Evolutionary conservation across 768 basidiomycete species (phyloP).

Genomic region (Hygrophorus pudorinus): DNA sequence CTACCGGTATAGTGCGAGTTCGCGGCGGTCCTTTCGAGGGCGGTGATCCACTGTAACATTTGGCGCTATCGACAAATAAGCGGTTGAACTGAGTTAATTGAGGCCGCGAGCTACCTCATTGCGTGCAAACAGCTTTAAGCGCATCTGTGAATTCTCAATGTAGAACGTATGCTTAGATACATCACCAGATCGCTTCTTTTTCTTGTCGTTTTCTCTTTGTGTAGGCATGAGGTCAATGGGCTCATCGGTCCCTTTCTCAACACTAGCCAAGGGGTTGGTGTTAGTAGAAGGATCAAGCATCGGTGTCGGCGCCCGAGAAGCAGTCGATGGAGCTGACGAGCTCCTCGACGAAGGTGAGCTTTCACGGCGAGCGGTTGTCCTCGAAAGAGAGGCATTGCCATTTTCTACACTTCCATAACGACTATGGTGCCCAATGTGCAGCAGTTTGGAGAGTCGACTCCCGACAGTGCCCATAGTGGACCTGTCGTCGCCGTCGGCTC

Average conservation of each 20-base stretch:
- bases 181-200: constrained; percentile 40
- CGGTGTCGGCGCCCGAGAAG: constrained; percentile 36
- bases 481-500: constrained; percentile 15
- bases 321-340: constrained; percentile 27
- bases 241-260: constrained; percentile 16
- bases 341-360: constrained; percentile 26
- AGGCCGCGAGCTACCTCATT: constrained; percentile 52
- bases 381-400: not conserved
- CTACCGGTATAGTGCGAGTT: constrained; percentile 67
- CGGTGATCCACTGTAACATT: constrained; percentile 96
- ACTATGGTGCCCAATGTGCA: constrained; percentile 20
- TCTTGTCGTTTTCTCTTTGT: too few species aligned
- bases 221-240: constrained; percentile 24
- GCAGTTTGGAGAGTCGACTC: constrained; percentile 32
- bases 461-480: constrained; percentile 42
- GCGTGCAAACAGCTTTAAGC: constrained; percentile 75
- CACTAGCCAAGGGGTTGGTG: constrained; percentile 34
- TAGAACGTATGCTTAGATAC: constrained; percentile 94
- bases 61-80: constrained; percentile 47
- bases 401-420: not conserved
- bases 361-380: constrained; percentile 12
- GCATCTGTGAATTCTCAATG: constrained; percentile 84
- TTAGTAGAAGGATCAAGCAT: constrained; percentile 81
- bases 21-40: constrained; percentile 70
- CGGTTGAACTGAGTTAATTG: not conserved